Percentiles rank a stretch among this genome's conserved stretches.
Evolutionary conservation across 768 basidiomycete genomes (phyloP).

Genomic region (Rhodotorula paludigena): DNA sequence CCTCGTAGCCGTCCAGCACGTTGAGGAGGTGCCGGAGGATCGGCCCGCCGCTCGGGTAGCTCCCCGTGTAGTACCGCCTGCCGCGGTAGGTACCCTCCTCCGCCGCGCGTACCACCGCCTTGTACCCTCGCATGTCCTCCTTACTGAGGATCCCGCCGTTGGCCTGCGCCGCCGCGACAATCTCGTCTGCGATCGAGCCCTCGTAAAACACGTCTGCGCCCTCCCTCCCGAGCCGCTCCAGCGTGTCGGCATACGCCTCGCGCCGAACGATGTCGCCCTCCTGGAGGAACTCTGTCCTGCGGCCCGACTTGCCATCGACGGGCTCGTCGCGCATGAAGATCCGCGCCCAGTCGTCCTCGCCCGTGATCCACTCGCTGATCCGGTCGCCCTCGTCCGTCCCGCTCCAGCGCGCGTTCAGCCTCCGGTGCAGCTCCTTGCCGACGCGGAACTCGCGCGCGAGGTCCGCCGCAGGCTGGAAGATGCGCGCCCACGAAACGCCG

Average conservation of each 20-base stretch:
- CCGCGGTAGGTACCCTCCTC: conserved; percentile 71
- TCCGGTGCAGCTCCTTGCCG: conserved; percentile 65
- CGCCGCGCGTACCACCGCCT: conserved; percentile 64
- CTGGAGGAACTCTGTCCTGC: conserved; percentile 52
- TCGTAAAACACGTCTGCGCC: conserved; percentile 80
- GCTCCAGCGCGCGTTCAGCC: conserved; percentile 58
- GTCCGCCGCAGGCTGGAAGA: conserved; percentile 68
- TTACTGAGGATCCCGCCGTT: conserved; percentile 76
- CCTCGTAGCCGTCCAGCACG: conserved; percentile 67
- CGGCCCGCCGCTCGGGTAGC: conserved; percentile 77
- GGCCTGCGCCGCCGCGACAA: conserved; percentile 63
- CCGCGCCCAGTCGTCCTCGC: conserved; percentile 60
- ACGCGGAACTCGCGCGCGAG: conserved; percentile 59
- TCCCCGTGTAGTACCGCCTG: conserved; percentile 73
- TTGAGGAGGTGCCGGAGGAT: conserved; percentile 92
- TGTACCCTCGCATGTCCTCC: conserved; percentile 67
- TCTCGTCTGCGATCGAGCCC: conserved; percentile 68
- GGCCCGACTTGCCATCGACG: not conserved
- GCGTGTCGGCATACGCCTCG: conserved; percentile 69
- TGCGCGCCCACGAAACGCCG: conserved; percentile 65
- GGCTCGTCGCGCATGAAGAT: conserved; percentile 73
- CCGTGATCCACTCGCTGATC: conserved; percentile 55
- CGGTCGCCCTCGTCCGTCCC: not conserved
- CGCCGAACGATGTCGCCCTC: conserved; percentile 71
- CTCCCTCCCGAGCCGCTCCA: conserved; percentile 64